Evolutionary conservation across 306 rosid species (phyloP), one percentile per base, ranked within the genome.

Genomic region (Glycine tomentella): DNA sequence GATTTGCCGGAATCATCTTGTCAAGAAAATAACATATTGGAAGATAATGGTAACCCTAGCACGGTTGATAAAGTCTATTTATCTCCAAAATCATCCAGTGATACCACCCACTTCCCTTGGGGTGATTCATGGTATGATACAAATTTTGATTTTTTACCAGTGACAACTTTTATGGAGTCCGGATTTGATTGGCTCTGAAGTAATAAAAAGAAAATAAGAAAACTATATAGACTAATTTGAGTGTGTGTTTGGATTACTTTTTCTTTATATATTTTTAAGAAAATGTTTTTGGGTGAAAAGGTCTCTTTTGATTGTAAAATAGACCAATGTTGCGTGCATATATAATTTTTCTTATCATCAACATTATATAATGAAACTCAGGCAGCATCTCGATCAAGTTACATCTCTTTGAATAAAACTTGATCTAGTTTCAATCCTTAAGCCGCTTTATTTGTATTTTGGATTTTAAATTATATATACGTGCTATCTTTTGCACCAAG

Each of bases 121-220:
- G 80, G 75, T 9, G 88, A 83, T 46, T 62, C 78, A 49, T 55
- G 80, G 72, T 69, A 69, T 82, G 86, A 75, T 36, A 52, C 82
- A 6, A 79, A 84, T 72, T 80, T 72, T 59, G 76, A 73, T 73
- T 81, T 84, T 55, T 87, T 72, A 10, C 73, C 83, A 48, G 8
- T 78, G 50, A 78, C 59, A 48, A 69, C 82, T 65, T 33, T 82
- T 6, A 44, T 66, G 20, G 90, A 84, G 33, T 82, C 78, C 16
- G 87, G 87, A 64, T 33, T 87, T 64, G 91, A 84, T 66, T 87
- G 93, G 87, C 52, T 84, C 14, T 64, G 62, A 76, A 42, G 14
- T 10, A 69, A 25, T 8, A 9, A 56, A 38, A 36, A 38, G 3
- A 25, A 6, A 25, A 6, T 7, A 33, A 40, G 16, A 52, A 17